Conservation (phyloP, 345 rosid genomes). For the Theobroma cacao region DNA sequence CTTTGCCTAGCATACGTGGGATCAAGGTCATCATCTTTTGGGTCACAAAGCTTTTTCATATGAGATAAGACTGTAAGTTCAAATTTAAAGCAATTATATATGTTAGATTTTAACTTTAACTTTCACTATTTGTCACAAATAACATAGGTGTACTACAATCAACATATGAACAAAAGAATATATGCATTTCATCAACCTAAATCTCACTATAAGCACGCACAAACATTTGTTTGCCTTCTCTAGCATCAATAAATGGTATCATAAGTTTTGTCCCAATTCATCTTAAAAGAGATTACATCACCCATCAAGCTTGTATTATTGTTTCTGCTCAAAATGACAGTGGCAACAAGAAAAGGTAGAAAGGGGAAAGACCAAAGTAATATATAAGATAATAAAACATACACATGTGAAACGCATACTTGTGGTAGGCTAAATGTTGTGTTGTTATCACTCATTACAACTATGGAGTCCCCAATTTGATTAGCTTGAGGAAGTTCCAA, state of each 20-base stretch:
- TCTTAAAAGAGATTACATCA: neutral
- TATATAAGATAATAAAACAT: constrained; percentile 1
- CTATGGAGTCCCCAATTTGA: constrained; percentile 89
- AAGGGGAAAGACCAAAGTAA: neutral
- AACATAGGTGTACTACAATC: neutral
- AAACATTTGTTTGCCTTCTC: neutral
- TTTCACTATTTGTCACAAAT: neutral
- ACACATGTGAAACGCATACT: constrained; percentile 40
- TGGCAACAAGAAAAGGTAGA: neutral
- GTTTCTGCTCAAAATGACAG: neutral
- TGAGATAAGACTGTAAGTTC: constrained; percentile 73
- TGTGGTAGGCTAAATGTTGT: constrained; percentile 98
- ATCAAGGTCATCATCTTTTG: constrained; percentile 90
- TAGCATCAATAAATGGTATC: neutral
- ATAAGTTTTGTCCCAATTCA: neutral
- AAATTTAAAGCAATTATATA: constrained; percentile 30
- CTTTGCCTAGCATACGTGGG: constrained; percentile 72
- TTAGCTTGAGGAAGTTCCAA: constrained; percentile 57
- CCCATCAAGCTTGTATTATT: neutral
- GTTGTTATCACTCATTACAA: constrained; percentile 95
- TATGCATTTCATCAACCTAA: constrained; percentile 7
- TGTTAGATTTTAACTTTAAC: constrained; percentile 10
- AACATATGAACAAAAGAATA: neutral
- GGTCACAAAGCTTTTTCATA: constrained; percentile 92
- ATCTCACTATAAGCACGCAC: neutral